phyloP scores from a whole-genome alignment of 352 stramenopile species.

The Phytophthora hibernalis region DNA sequence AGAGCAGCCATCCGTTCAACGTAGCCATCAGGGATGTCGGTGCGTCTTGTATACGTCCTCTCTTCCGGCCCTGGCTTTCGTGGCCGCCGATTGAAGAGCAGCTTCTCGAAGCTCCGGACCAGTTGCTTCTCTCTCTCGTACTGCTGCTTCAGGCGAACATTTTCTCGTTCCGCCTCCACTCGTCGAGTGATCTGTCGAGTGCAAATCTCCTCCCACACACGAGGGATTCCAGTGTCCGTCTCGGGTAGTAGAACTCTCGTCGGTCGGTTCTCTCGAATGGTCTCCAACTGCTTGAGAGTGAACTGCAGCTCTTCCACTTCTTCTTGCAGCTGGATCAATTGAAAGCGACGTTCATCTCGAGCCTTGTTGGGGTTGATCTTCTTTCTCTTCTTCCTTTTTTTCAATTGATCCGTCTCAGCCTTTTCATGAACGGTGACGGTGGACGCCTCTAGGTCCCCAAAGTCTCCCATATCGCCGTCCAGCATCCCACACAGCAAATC shows the following conservation, averaged over 20 bases:
- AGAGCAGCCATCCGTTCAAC: conserved; percentile 28
- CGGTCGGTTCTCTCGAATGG: not conserved
- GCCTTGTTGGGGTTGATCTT: conserved; percentile 41
- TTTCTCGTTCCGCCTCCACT: conserved; percentile 35
- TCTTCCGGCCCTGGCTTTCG: not conserved
- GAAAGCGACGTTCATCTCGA: conserved; percentile 33
- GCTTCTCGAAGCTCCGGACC: conserved; percentile 35
- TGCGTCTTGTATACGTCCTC: conserved; percentile 24
- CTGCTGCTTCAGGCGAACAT: conserved; percentile 36
- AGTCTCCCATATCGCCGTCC: not conserved
- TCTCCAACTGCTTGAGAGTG: conserved; percentile 21
- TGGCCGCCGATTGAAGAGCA: conserved; percentile 24
- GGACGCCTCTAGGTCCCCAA: not conserved
- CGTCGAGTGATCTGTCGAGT: conserved; percentile 20
- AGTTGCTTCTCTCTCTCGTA: conserved; percentile 39
- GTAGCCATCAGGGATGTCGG: conserved; percentile 22
- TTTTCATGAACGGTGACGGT: not conserved
- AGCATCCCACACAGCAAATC: conserved; percentile 1
- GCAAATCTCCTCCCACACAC: conserved; percentile 41
- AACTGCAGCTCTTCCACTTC: conserved; percentile 28
- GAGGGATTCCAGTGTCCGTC: conserved; percentile 11
- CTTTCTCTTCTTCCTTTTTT: conserved; percentile 21
- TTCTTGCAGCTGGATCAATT: conserved; percentile 28
- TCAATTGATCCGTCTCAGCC: not conserved
- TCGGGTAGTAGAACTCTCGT: not conserved